Evolutionary conservation across 768 basidiomycete species (phyloP), one percentile per base, ranked within the genome.

Genomic region (Lyophyllum shimeji): DNA sequence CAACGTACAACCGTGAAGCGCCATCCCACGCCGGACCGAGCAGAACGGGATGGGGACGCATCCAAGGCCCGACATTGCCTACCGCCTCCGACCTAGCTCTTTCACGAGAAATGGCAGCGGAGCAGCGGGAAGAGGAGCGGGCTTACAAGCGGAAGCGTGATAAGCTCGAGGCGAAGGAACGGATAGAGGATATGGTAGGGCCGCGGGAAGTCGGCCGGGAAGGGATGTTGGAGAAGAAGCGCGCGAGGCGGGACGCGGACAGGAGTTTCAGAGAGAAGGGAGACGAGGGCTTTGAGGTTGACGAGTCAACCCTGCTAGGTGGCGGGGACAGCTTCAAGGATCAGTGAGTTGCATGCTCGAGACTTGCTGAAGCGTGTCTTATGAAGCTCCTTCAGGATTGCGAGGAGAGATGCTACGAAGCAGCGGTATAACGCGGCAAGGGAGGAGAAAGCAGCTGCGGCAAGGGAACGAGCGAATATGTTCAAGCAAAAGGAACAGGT

Each of bases 141-240:
- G 69, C 73, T 15, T 67, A 80, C 43, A 82, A 84, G 59, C 83
- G 89, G 21, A 93, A 92, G 63, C 80, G 85, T 0, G 85, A 87
- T 34, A 81, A 81, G 37, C 70, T 74, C 46, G 86, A 88, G 59
- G 82, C 80, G 17, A 86, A 84, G 64, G 87, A 89, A 2, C 76
- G 84, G 37, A 53, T 90, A 13, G 90, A 94, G 64, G 91, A 95
- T 27, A 72, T 85, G 69, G 86, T 90, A 1, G 87, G 88, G 8
- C 91, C 93, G n/a, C 84, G 84, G 60, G 81, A 84, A 57, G 84
- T 89, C 3, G 95, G 95, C 0, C 77, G 85, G 52, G 95, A 95
- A 61, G 90, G 86, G 2, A 84, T 89, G 81, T 68, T 95, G 58
- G 95, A 95, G 75, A 94, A 94, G 77, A 92, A 93, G 69, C 75